Conservation (phyloP, 345 rosid genomes). For the Brassica cretica region DNA sequence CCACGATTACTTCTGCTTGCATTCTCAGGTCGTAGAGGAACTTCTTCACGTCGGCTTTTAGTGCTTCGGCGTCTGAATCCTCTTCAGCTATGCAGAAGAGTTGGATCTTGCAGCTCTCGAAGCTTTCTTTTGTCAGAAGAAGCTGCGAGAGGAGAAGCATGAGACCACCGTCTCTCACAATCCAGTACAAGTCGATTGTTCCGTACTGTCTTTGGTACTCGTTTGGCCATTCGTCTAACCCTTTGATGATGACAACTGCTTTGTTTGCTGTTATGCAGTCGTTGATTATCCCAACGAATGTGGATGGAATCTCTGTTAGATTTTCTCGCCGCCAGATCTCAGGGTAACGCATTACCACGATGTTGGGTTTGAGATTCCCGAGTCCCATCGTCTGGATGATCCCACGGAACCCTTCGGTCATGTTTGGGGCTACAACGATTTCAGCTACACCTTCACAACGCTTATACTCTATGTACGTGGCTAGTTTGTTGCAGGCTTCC, state of each 20-base stretch:
- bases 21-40: conserved; percentile 95
- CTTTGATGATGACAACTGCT: conserved; percentile 98
- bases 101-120: conserved; percentile 97
- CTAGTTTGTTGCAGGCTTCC: conserved; percentile 80
- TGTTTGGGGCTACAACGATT: conserved; percentile 94
- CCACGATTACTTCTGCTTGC: conserved; percentile 97
- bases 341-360: conserved; percentile 96
- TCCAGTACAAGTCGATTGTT: conserved; percentile 97
- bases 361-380: conserved; percentile 98
- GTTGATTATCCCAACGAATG: conserved; percentile 87
- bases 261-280: conserved; percentile 97
- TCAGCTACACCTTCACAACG: conserved; percentile 98
- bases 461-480: conserved; percentile 87
- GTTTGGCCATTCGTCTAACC: conserved; percentile 99
- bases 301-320: conserved; percentile 84
- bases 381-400: conserved; percentile 98
- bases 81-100: conserved; percentile 99
- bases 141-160: conserved; percentile 99
- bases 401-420: conserved; percentile 97
- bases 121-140: conserved; percentile 96
- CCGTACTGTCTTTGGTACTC: conserved; percentile 97
- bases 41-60: conserved; percentile 94
- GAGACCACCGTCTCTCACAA: conserved; percentile 96
- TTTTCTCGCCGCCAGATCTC: conserved; percentile 99
- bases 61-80: conserved; percentile 91